Evolutionary conservation across 2,329 filamentous ascomycete species (phyloP), one percentile per base, ranked within the genome.

Genomic region (Penicillium sp.): DNA sequence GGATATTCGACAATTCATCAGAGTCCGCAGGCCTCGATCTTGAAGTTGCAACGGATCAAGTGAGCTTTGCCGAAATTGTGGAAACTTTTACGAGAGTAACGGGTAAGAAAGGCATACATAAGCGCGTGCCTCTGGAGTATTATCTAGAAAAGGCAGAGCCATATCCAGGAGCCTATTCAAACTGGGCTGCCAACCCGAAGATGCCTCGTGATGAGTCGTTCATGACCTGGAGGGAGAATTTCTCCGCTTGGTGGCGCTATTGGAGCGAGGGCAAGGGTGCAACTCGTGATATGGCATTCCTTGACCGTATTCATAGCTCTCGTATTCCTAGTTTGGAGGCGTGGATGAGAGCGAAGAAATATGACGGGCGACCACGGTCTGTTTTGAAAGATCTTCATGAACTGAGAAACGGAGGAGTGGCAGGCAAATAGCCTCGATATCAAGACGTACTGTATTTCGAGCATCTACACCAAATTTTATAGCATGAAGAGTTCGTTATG

Each of bases 1-100:
- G 64, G 64, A 52, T 65, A 3, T 60, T 65, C 24, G 52, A 62
- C 30, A 59, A 64, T 26, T 50, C 57, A 3, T n/a, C 35, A 3
- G 28, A 58, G 6, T 55, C 53, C 2, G 54, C 47, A 16, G 64
- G 64, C 6, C 23, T 64, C 14, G 52, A 63, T 7, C 58, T 65
- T 9, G 49, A 61, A 12, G 59, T 64, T 11, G 53, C 62, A 2
- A 58, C 57, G 0, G 61, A 66, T 33, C 55, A 57, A 46, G 55
- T 57, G 16, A 53, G 43, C 23, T 57, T 57, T 35, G 28, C 50
- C 11, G 55, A 57, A 9, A 57, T 57, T 24, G 49, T 16, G 20
- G 26, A 30, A 33, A 42, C 40, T 3, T 57, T 57, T 24, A 57
- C 20, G 16, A 24, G 9, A 47, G 55, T 57, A 6, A 57, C 55